phyloP scores from a whole-genome alignment of 371 early-diverging fungal species.

The Rhizopus delemar region DNA sequence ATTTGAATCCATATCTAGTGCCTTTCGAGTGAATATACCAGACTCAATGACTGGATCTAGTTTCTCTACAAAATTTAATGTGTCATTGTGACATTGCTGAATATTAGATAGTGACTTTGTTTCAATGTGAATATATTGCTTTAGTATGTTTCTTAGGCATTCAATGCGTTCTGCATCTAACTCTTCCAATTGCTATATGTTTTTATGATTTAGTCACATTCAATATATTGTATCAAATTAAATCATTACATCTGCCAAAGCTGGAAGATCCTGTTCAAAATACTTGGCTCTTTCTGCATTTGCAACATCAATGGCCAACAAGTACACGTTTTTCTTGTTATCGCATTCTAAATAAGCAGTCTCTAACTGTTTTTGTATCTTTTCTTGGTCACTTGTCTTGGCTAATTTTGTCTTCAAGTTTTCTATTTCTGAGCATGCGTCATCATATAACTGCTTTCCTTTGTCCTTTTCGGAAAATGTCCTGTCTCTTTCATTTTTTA shows the following conservation, averaged over 20 bases:
- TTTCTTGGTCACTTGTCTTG: slow-evolving; percentile 41
- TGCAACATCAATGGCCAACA: slow-evolving; percentile 60
- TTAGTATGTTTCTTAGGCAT: slow-evolving; percentile 50
- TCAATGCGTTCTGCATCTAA: slow-evolving; percentile 57
- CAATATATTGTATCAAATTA: too few relatives aligned
- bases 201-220: too few relatives aligned
- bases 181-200: slow-evolving; percentile 60
- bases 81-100: slow-evolving; percentile 42
- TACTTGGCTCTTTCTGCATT: slow-evolving; percentile 65
- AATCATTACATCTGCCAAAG: slow-evolving; percentile 58
- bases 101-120: slow-evolving; percentile 37
- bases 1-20: slow-evolving; percentile 14
- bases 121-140: slow-evolving; percentile 53
- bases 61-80: slow-evolving; percentile 33
- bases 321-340: slow-evolving; percentile 76
- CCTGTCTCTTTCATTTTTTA: slow-evolving; percentile 66
- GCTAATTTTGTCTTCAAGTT: slow-evolving; percentile 34
- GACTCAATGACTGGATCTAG: slow-evolving; percentile 58
- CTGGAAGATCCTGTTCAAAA: slow-evolving; percentile 62
- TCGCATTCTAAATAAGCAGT: slow-evolving; percentile 75
- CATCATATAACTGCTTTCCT: slow-evolving; percentile 68
- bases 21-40: slow-evolving; percentile 45
- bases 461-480: slow-evolving; percentile 72
- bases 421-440: slow-evolving; percentile 71
- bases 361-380: slow-evolving; percentile 58